Conservation (phyloP, 176 grass and related monocot species). For the Musa troglodytarum region DNA sequence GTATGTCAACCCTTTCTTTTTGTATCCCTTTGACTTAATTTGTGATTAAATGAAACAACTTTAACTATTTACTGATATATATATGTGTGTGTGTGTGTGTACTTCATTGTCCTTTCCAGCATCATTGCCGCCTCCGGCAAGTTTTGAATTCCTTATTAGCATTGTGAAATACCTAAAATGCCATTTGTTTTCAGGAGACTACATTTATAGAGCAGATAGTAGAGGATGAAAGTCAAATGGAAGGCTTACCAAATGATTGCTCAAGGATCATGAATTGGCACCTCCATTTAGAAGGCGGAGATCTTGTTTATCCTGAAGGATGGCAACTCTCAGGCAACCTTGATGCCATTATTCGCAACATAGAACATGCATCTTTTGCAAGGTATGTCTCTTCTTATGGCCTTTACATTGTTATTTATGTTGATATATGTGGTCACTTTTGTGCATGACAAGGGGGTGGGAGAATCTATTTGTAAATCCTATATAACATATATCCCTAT, state of each 20-base stretch:
- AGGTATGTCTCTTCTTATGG: neutral
- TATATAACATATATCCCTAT: neutral
- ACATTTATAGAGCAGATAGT: slow-evolving; percentile 80
- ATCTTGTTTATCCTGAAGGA: slow-evolving; percentile 75
- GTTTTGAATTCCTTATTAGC: too few species aligned
- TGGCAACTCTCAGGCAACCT: slow-evolving; percentile 63
- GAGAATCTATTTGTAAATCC: neutral
- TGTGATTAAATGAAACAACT: neutral
- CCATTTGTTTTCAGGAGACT: slow-evolving; percentile 60
- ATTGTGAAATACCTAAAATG: slow-evolving; percentile 14
- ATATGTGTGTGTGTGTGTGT: too few species aligned
- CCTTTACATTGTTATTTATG: neutral
- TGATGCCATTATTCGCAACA: slow-evolving; percentile 59
- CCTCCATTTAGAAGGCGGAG: slow-evolving; percentile 66
- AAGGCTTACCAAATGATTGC: slow-evolving; percentile 79
- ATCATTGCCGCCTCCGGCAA: too few species aligned
- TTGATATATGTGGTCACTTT: neutral
- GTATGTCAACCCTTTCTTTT: neutral
- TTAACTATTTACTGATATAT: neutral
- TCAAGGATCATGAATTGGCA: slow-evolving; percentile 96
- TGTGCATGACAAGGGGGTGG: neutral
- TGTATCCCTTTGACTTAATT: neutral
- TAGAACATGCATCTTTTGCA: slow-evolving; percentile 26
- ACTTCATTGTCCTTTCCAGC: too few species aligned
- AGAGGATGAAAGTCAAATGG: slow-evolving; percentile 98